These are phyloP conservation scores for Gentiana straminea DNA, from an alignment of 257 asterid genomes.

Conservation along the genomic window DNA sequence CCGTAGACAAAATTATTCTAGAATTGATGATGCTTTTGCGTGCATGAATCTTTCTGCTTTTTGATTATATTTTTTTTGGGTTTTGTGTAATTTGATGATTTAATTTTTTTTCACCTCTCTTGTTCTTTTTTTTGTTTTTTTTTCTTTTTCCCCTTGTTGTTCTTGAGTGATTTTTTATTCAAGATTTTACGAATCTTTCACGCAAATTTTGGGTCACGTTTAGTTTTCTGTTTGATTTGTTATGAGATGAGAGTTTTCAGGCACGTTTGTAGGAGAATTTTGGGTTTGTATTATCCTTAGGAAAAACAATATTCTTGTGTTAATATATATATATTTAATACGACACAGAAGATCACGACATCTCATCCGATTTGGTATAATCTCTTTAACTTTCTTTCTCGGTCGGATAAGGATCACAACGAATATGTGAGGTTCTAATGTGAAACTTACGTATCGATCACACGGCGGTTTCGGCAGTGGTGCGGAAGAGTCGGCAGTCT, in stretches of 20 bases:
- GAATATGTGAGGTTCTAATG: too few species aligned
- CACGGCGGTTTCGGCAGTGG: too few species aligned
- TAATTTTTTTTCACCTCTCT: constrained; percentile 11
- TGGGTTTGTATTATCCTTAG: too few species aligned
- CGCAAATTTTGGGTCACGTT: not conserved
- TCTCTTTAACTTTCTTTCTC: too few species aligned
- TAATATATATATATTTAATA: too few species aligned
- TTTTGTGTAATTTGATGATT: constrained; percentile 16
- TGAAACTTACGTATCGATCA: too few species aligned
- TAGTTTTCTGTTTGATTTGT: constrained; percentile 12
- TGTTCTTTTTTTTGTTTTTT: not conserved
- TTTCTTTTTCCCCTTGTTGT: not conserved
- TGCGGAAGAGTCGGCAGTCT: too few species aligned
- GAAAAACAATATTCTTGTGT: too few species aligned
- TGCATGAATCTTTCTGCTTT: constrained; percentile 36
- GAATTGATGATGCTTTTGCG: constrained; percentile 22
- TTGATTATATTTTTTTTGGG: constrained; percentile 17
- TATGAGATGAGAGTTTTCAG: constrained; percentile 40
- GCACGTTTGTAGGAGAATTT: constrained; percentile 26
- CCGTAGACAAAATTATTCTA: constrained; percentile 25
- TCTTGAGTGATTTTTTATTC: not conserved
- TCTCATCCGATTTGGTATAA: too few species aligned
- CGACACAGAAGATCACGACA: too few species aligned
- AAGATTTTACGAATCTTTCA: too few species aligned
- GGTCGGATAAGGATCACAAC: too few species aligned